Percentiles rank a stretch among this genome's conserved stretches.
Conservation (phyloP, 805 yeast species). For the Yamadazyma scolyti region DNA sequence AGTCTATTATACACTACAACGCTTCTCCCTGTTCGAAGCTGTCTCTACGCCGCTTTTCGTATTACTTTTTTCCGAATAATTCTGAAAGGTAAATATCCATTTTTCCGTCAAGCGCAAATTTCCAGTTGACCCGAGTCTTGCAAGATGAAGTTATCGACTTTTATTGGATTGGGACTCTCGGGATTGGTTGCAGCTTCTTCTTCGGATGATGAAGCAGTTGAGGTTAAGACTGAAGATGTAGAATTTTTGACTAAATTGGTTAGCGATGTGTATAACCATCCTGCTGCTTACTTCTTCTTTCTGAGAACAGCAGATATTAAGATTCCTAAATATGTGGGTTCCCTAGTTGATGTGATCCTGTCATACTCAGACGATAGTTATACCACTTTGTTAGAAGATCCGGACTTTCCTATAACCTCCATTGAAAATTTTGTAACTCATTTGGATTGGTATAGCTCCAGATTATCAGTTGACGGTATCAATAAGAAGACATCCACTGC, state of each 20-base stretch:
- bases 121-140: too few species aligned
- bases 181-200: too few species aligned
- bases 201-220: slow-evolving; percentile 1
- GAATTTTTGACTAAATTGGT: slow-evolving; percentile 36
- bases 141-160: too few species aligned
- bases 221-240: slow-evolving; percentile 13
- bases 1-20: too few species aligned
- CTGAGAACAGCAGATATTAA: slow-evolving; percentile 19
- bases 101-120: too few species aligned
- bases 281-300: slow-evolving; percentile 22
- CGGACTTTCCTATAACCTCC: slow-evolving; percentile 18
- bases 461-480: slow-evolving; percentile 10
- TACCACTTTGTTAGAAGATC: slow-evolving; percentile 30
- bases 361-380: slow-evolving; percentile 35
- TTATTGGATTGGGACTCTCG: too few species aligned
- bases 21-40: too few species aligned
- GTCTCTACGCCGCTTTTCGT: too few species aligned
- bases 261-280: slow-evolving; percentile 25
- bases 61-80: too few species aligned
- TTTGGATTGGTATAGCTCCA: slow-evolving; percentile 34
- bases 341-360: slow-evolving; percentile 24
- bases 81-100: too few species aligned
- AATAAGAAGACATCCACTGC: slow-evolving; percentile 1
- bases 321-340: slow-evolving; percentile 24
- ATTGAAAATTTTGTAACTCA: slow-evolving; percentile 30